Evolutionary conservation across 176 grass and related monocot species (phyloP), one percentile per base, ranked within the genome.

Genomic region (Oryza australiensis): DNA sequence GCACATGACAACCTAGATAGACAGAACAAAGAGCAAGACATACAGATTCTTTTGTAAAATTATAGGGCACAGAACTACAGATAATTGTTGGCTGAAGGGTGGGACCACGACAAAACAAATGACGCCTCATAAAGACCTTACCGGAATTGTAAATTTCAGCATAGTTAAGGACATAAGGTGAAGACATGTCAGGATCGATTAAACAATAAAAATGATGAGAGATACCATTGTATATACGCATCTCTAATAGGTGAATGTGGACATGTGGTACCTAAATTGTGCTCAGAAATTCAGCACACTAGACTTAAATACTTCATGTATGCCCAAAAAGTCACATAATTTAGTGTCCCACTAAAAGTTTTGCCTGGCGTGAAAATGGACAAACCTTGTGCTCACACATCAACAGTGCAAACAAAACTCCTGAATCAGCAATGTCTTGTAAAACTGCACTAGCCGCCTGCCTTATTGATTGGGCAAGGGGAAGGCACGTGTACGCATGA

Each of bases 321-420:
- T 3, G 24, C 42, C 48, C 55, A 67, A 66, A 15, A 75, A 1
- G 10, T 24, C 67, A 68, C 24, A 65, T 62, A 60, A 67, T n/a
- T 41, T 72, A 81, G 26, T 11, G 46, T 23, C 32, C 7, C 33
- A 53, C 24, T 9, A 66, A 8, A 57, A 33, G 27, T 62, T 62
- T 18, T 78, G 9, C 13, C 23, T 78, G 23, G 22, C 60, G 68
- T 45, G 3, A 73, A 84, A 62, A 85, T 77, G 72, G 64, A 77
- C 64, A 22, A 88, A 99, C 97, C 93, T 95, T 99, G 80, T 96
- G 87, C 70, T 95, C 90, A 84, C 93, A 99, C 97, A 99, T 94
- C 72, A 99, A 87, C 33, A 99, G 71, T 66, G 93, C 90, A 83
- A 99, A 99, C 10, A 99, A 27, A 88, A 99, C 91, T 76, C 97